These are phyloP conservation scores for Cladosporium velox DNA, from an alignment of 2,329 filamentous ascomycete species.

Conservation along the genomic window DNA sequence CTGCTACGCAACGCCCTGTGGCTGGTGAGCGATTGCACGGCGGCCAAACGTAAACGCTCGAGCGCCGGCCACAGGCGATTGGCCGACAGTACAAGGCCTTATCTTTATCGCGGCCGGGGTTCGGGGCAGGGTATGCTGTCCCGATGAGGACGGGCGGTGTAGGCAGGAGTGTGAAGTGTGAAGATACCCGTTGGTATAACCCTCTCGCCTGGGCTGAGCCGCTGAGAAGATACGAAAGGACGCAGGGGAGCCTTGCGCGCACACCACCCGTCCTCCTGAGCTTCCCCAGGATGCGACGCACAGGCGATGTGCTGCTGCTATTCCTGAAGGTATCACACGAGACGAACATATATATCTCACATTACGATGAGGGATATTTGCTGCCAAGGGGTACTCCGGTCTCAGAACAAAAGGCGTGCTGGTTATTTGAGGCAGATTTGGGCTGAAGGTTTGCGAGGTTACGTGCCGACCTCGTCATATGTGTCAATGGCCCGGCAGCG, in stretches of 20 bases:
- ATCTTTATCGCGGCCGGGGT: slow-evolving; percentile 20
- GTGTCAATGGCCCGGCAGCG: slow-evolving; percentile 14
- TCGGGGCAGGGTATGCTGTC: slow-evolving; percentile 7
- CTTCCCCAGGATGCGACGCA: slow-evolving; percentile 11
- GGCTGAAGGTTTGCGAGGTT: slow-evolving; percentile 3
- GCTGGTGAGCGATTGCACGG: slow-evolving; percentile 2
- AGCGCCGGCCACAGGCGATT: slow-evolving; percentile 6
- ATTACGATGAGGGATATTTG: background rate
- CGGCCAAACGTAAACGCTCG: background rate
- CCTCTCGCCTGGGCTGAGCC: background rate
- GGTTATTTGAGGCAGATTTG: slow-evolving; percentile 8
- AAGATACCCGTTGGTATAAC: slow-evolving; percentile 20
- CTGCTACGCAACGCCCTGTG: slow-evolving; percentile 7
- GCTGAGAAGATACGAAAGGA: slow-evolving; percentile 5
- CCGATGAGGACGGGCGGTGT: slow-evolving; percentile 17
- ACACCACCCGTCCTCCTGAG: background rate
- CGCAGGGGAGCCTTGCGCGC: background rate
- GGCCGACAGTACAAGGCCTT: slow-evolving; percentile 10
- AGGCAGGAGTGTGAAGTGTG: slow-evolving; percentile 1
- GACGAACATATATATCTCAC: background rate
- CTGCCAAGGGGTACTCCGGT: background rate
- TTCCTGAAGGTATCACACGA: background rate
- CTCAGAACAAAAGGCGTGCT: slow-evolving; percentile 4
- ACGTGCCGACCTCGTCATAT: slow-evolving; percentile 12
- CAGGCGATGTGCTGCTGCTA: slow-evolving; percentile 6